Percentiles rank a stretch among this genome's conserved stretches.
Evolutionary conservation across 495 filamentous ascomycete genomes (phyloP).

Genomic region (Aspergillus taichungensis): DNA sequence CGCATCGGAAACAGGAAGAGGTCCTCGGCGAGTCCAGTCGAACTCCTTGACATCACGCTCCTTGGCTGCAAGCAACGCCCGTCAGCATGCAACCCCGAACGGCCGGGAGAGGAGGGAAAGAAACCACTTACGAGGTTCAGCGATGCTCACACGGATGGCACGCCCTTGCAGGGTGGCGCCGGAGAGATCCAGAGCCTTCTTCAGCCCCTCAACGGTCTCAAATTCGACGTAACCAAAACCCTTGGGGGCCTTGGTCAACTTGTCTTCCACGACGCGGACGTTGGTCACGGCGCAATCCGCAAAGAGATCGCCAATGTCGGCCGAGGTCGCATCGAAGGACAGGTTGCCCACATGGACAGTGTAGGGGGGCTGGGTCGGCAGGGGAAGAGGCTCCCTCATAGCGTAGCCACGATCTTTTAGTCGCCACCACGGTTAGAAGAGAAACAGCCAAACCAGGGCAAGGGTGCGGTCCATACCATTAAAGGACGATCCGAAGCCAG

Average conservation of each 20-base stretch:
- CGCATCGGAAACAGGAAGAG: conserved; percentile 56
- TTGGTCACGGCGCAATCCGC: conserved; percentile 71
- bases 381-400: conserved; percentile 69
- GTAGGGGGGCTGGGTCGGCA: conserved; percentile 85
- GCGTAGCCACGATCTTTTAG: conserved; percentile 50
- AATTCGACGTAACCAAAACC: conserved; percentile 98
- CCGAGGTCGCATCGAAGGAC: conserved; percentile 79
- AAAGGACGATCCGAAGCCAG: conserved; percentile 36
- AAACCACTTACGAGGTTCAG: conserved; percentile 64
- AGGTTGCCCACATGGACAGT: conserved; percentile 95
- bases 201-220: conserved; percentile 74
- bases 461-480: conserved; percentile 18
- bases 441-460: conserved; percentile 8
- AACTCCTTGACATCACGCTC: conserved; percentile 43
- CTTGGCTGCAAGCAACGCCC: conserved; percentile 54
- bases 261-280: conserved; percentile 94
- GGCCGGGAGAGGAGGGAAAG: not conserved
- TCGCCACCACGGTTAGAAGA: conserved; percentile 4
- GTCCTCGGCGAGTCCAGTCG: conserved; percentile 88
- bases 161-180: conserved; percentile 74
- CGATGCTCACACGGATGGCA: conserved; percentile 78
- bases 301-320: conserved; percentile 79
- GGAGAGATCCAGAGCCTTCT: conserved; percentile 79
- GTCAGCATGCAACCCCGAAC: conserved; percentile 10
- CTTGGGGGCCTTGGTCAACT: conserved; percentile 82